Evolutionary conservation across 2,329 filamentous ascomycete genomes (phyloP).

Genomic region (Zopfia rhizophila): DNA sequence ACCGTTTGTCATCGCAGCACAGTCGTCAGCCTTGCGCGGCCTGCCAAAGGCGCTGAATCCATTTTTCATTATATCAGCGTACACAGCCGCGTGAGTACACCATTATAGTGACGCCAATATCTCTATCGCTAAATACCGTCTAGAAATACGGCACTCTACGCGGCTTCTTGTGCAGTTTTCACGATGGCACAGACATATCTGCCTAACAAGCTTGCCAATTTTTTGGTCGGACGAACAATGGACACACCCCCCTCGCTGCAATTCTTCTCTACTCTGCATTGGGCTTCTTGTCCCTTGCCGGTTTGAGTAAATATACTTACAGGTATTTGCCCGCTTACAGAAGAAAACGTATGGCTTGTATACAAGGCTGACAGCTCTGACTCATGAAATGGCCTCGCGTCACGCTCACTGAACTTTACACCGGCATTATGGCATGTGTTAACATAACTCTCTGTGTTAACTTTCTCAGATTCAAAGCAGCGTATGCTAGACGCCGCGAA

Average conservation of each 20-base stretch:
- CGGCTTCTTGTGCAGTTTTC: slow-evolving; percentile 41
- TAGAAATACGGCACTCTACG: slow-evolving; percentile 45
- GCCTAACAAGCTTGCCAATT: slow-evolving; percentile 26
- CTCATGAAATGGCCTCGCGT: slow-evolving; percentile 42
- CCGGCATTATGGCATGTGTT: slow-evolving; percentile 36
- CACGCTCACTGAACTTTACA: slow-evolving; percentile 40
- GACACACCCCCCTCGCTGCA: slow-evolving; percentile 40
- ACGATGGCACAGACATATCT: slow-evolving; percentile 38
- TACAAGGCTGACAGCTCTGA: too few species aligned
- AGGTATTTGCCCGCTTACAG: too few species aligned
- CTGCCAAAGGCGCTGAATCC: slow-evolving; percentile 37
- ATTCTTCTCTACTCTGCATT: slow-evolving; percentile 41
- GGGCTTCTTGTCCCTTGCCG: slow-evolving; percentile 40
- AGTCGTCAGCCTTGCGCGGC: slow-evolving; percentile 31
- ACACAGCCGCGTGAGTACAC: slow-evolving; percentile 43
- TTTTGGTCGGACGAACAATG: slow-evolving; percentile 42
- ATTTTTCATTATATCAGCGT: slow-evolving; percentile 44
- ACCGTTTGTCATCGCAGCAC: slow-evolving; percentile 40
- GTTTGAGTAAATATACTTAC: slow-evolving; percentile 29
- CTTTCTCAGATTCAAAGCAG: slow-evolving; percentile 42
- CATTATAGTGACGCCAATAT: too few species aligned
- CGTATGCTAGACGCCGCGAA: slow-evolving; percentile 27
- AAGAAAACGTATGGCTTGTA: too few species aligned
- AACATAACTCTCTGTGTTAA: slow-evolving; percentile 40
- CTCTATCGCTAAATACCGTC: too few species aligned